Conservation (phyloP, 108 stramenopile genomes). For the Skeletonema tropicum region DNA sequence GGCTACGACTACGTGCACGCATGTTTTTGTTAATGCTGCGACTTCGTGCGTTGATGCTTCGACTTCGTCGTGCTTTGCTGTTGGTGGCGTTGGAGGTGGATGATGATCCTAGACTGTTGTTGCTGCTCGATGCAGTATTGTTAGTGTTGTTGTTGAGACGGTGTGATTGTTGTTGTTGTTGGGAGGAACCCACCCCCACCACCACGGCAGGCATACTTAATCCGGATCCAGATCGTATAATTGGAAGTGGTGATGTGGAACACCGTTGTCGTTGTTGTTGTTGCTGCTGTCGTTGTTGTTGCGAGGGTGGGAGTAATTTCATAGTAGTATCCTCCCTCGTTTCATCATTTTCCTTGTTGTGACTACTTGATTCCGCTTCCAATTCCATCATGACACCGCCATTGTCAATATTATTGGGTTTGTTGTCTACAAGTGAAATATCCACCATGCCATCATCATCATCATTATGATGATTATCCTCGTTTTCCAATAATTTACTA, state of each 20-base stretch:
- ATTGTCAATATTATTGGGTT: background rate
- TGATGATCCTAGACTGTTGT: background rate
- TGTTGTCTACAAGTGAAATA: background rate
- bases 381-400: background rate
- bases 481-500: background rate
- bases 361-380: background rate
- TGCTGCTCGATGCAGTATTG: no score
- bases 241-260: background rate
- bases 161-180: no score
- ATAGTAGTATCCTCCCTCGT: background rate
- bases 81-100: background rate
- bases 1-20: background rate
- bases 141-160: background rate
- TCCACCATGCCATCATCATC: background rate
- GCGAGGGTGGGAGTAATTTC: background rate
- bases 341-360: background rate
- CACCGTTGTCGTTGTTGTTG: background rate
- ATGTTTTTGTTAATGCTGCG: background rate
- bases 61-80: background rate
- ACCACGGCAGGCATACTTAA: background rate
- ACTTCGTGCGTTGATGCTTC: conserved; percentile 4
- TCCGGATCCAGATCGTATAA: conserved; percentile 3
- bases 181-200: background rate
- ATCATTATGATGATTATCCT: background rate
- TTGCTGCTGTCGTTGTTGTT: background rate